A percentile compares a stretch with the other conserved stretches of the same genome.
Conservation (phyloP, 2,329 filamentous ascomycete species). For the Akanthomyces dipterigenus region DNA sequence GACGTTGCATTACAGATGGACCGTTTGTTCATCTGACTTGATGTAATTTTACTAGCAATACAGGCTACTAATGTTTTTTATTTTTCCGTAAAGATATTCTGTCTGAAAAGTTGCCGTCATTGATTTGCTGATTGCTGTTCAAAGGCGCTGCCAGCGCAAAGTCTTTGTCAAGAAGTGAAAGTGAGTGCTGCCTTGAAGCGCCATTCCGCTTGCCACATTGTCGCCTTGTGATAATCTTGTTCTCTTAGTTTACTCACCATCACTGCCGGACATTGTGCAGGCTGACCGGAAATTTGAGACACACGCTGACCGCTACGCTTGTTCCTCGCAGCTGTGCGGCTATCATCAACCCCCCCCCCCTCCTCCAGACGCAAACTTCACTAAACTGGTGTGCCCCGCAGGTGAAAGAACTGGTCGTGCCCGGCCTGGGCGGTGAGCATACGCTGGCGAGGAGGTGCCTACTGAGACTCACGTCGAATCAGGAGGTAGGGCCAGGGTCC, state of each 20-base stretch:
- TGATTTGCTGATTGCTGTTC: background rate
- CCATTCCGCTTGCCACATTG: too few species aligned
- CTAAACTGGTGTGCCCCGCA: background rate
- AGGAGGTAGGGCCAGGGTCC: slow-evolving; percentile 1
- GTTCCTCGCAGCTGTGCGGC: background rate
- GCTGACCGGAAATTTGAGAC: background rate
- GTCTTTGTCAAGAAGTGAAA: background rate
- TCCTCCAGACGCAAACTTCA: background rate
- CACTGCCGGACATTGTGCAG: background rate
- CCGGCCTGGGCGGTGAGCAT: slow-evolving; percentile 2
- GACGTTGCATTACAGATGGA: background rate
- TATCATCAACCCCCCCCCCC: background rate
- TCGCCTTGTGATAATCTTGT: background rate
- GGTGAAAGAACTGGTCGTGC: background rate
- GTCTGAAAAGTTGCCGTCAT: background rate
- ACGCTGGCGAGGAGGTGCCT: background rate
- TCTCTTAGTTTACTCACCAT: too few species aligned
- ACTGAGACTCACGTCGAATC: background rate
- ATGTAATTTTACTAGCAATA: slow-evolving; percentile 9
- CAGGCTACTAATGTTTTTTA: slow-evolving; percentile 5
- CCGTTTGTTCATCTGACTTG: background rate
- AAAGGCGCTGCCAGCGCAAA: background rate
- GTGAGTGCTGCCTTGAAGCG: background rate
- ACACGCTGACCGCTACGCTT: background rate
- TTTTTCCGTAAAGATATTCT: background rate